Evolutionary conservation across 805 yeast genomes (phyloP).

Genomic region (Kockiozyma suomiensis): DNA sequence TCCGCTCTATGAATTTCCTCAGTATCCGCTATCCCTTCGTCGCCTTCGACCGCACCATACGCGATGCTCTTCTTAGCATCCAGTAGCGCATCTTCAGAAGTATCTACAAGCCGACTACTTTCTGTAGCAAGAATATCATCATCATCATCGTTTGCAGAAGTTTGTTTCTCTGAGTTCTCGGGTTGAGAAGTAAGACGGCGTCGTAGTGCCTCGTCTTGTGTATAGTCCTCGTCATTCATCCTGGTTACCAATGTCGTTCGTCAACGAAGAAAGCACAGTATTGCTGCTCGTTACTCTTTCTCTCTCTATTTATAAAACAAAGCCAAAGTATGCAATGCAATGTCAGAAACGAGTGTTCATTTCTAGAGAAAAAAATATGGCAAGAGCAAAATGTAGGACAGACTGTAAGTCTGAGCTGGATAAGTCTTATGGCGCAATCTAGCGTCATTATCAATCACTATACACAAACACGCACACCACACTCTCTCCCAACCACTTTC

Average conservation of each 20-base stretch:
- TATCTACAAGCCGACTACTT: neutral
- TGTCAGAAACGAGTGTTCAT: too few species aligned
- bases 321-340: too few species aligned
- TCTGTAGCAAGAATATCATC: neutral
- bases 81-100: neutral
- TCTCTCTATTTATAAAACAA: too few species aligned
- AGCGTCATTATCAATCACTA: slow-evolving; percentile 2
- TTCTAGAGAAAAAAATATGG: too few species aligned
- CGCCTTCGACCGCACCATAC: slow-evolving; percentile 12
- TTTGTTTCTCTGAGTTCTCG: neutral
- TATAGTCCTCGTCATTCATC: too few species aligned
- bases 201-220: neutral
- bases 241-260: too few species aligned
- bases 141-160: neutral
- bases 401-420: too few species aligned
- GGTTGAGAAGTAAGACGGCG: neutral
- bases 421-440: slow-evolving; percentile 7
- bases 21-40: neutral
- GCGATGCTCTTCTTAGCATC: neutral
- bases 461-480: too few species aligned
- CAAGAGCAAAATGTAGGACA: too few species aligned
- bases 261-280: too few species aligned
- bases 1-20: slow-evolving; percentile 2
- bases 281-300: too few species aligned
- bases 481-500: too few species aligned